Percentiles rank a stretch among this genome's conserved stretches.
These are phyloP conservation scores for Mangifera indica DNA, from an alignment of 345 rosid species.

Conservation along the genomic window DNA sequence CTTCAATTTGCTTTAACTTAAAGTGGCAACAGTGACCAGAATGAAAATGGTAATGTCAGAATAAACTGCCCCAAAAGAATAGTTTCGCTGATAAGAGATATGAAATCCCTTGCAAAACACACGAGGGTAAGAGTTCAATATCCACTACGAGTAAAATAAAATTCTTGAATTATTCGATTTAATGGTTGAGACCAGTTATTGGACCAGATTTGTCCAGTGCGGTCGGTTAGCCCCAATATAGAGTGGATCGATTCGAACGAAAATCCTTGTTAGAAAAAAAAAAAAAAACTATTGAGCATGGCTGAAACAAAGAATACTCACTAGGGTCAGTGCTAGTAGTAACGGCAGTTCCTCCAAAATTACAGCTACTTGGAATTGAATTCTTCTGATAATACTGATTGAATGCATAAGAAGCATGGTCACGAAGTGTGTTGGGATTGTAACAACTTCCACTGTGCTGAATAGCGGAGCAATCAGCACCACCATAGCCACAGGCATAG, in stretches of 20 bases:
- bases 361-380: conserved; percentile 70
- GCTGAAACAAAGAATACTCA: conserved; percentile 28
- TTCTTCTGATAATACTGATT: conserved; percentile 76
- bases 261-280: no score
- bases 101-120: no score
- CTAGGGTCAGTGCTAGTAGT: conserved; percentile 87
- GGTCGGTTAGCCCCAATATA: no score
- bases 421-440: conserved; percentile 52
- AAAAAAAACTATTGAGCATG: not conserved
- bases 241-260: no score
- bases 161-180: no score
- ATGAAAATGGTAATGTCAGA: not conserved
- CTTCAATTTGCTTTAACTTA: no score
- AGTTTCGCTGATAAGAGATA: no score
- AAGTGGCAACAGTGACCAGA: not conserved
- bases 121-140: no score
- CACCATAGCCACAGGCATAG: conserved; percentile 84
- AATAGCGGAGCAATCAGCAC: conserved; percentile 71
- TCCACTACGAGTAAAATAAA: no score
- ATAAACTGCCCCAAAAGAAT: no score
- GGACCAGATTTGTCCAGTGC: no score
- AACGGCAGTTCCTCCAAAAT: conserved; percentile 77
- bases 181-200: no score
- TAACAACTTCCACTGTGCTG: conserved; percentile 63
- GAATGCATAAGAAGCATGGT: conserved; percentile 85